Conservation (phyloP, 495 filamentous ascomycete species). For the Penicillium tannophilum region DNA sequence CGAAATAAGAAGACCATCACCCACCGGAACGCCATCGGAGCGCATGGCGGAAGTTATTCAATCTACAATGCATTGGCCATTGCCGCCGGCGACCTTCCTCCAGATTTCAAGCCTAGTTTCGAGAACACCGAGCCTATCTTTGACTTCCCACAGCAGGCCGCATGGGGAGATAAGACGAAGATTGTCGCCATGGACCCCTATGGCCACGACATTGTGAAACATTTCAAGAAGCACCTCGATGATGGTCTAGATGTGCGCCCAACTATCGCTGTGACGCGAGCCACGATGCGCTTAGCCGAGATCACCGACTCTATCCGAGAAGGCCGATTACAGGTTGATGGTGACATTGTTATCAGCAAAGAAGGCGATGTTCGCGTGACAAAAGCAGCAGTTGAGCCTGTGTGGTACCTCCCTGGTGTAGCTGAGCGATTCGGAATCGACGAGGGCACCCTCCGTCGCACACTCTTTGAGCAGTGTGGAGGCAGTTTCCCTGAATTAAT, state of each 20-base stretch:
- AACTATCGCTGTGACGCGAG: slow-evolving; percentile 91
- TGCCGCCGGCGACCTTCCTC: slow-evolving; percentile 82
- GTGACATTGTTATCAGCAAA: slow-evolving; percentile 84
- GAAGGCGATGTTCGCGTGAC: slow-evolving; percentile 88
- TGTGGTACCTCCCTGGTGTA: slow-evolving; percentile 95
- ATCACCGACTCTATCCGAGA: slow-evolving; percentile 81
- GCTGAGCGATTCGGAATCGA: slow-evolving; percentile 95
- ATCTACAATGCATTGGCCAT: slow-evolving; percentile 95
- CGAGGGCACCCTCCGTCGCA: slow-evolving; percentile 81
- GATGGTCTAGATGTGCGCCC: slow-evolving; percentile 91
- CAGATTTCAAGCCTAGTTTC: slow-evolving; percentile 90
- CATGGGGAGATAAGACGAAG: slow-evolving; percentile 90
- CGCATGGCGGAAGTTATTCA: slow-evolving; percentile 94
- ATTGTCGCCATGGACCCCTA: slow-evolving; percentile 97
- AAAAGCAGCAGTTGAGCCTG: slow-evolving; percentile 93
- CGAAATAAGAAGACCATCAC: slow-evolving; percentile 74
- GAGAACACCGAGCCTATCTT: slow-evolving; percentile 92
- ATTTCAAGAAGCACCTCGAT: slow-evolving; percentile 39
- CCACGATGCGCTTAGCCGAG: slow-evolving; percentile 96
- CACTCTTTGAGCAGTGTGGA: slow-evolving; percentile 92
- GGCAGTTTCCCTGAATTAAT: slow-evolving; percentile 92
- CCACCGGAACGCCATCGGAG: slow-evolving; percentile 83
- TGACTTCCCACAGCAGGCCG: slow-evolving; percentile 80
- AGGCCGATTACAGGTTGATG: slow-evolving; percentile 82
- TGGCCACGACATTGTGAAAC: slow-evolving; percentile 68